Percentiles rank a stretch among this genome's conserved stretches.
Conservation (phyloP, 1,284 basidiomycete genomes). For the Fistulina hepatica region DNA sequence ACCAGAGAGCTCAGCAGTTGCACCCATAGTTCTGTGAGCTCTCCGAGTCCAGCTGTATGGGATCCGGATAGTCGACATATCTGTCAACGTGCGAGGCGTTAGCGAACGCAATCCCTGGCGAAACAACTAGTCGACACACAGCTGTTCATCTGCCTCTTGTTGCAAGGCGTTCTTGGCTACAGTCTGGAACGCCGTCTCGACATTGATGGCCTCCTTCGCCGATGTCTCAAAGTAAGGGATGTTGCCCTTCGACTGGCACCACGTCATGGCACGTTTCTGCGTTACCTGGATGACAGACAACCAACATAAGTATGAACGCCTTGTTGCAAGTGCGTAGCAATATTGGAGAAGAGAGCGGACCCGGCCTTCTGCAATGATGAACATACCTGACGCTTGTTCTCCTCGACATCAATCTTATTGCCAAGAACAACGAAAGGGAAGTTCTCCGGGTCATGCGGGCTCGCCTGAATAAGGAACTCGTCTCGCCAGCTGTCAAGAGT, state of each 20-base stretch:
- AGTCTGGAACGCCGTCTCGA: constrained; percentile 99
- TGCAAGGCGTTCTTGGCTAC: constrained; percentile 97
- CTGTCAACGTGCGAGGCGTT: constrained; percentile 31
- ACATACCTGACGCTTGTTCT: constrained; percentile 91
- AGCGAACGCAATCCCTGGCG: too few relatives aligned
- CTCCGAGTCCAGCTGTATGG: constrained; percentile 94
- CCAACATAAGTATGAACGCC: constrained; percentile 3
- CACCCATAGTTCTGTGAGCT: constrained; percentile 87
- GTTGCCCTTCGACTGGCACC: constrained; percentile 99
- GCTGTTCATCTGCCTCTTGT: constrained; percentile 92
- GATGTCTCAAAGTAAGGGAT: constrained; percentile 99
- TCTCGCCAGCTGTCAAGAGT: constrained; percentile 96
- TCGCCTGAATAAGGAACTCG: constrained; percentile 96
- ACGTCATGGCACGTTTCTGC: constrained; percentile 99
- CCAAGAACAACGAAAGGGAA: constrained; percentile 98
- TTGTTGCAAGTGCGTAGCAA: background rate
- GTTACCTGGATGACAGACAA: constrained; percentile 57
- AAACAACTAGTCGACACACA: constrained; percentile 45
- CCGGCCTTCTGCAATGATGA: background rate
- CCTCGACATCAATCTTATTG: constrained; percentile 99
- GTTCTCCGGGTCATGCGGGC: constrained; percentile 97
- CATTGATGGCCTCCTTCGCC: constrained; percentile 99
- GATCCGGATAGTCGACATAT: constrained; percentile 98
- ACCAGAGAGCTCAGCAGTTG: constrained; percentile 58
- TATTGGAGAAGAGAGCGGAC: background rate